Evolutionary conservation across 2,329 filamentous ascomycete genomes (phyloP), one percentile per base, ranked within the genome.

Genomic region (Sarocladiaceae sp.): DNA sequence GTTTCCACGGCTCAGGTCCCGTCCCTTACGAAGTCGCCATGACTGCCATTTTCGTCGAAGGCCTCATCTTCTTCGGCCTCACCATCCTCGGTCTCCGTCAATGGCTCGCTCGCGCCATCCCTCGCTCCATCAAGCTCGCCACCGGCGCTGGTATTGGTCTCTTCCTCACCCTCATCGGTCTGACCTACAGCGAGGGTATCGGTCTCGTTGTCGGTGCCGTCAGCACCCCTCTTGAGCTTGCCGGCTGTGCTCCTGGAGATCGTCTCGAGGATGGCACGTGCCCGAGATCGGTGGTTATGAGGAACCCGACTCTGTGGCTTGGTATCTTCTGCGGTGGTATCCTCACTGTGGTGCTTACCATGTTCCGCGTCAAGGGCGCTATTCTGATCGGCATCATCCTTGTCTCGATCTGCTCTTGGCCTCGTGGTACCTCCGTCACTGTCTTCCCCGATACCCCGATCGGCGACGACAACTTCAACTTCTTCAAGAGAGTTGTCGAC

Each of bases 391-490:
- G 88, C 10, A 93, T 93, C 50, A 66, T 88, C 20, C 75, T 93
- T 12, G 88, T 92, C 17, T 88, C 85, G 31, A 86, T 92, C 64
- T 88, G 90, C 63, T 92, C 88, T 11, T 93, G 88, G 88, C 88
- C 88, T 1, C 79, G 87, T 23, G 71, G 74, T 4, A 91, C 88
- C 0, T 64, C 76, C 0, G 82, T 93, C 46, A 91, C 88, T 1
- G 88, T 86, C 66, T 93, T 93, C 69, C 88, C 88, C 0, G 73
- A 90, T 59, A 87, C 80, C 0, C 62, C 73, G 0, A 67, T 82
- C 2, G 88, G 88, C 37, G 73, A 90, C 63, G 75, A 76, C 55
- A 73, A 72, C 17, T 93, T 92, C 66, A 76, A 90, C 54, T 90
- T 91, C 69, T 93, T 93, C 78, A 88, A 86, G 64, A 78, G 89